Conservation (phyloP, 371 early-diverging fungal species). For the Haplosporangium sp. region DNA sequence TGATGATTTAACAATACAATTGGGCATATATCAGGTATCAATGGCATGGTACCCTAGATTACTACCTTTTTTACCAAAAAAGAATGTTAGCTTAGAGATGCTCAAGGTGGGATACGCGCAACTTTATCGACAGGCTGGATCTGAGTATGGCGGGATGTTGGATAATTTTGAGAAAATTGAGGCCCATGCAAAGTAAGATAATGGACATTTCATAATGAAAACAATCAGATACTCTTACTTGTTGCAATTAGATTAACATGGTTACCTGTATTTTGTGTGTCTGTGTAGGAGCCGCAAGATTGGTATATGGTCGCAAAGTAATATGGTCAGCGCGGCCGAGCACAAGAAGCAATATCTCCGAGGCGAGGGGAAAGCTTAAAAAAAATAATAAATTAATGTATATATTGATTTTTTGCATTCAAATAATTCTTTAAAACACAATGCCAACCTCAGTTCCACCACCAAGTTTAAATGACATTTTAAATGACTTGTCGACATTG, state of each 20-base stretch:
- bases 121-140: constrained; percentile 76
- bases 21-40: constrained; percentile 57
- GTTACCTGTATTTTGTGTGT: neutral
- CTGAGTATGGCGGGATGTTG: constrained; percentile 71
- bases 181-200: constrained; percentile 69
- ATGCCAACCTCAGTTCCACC: constrained; percentile 18
- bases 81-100: constrained; percentile 81
- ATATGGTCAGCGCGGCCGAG: constrained; percentile 52
- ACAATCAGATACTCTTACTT: no score
- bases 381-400: neutral
- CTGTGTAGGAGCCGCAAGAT: constrained; percentile 27
- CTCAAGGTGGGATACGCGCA: constrained; percentile 73
- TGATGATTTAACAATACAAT: neutral
- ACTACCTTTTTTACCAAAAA: constrained; percentile 57
- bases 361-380: neutral
- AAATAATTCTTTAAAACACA: neutral
- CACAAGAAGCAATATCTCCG: constrained; percentile 56
- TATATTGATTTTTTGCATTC: neutral
- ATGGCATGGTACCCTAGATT: constrained; percentile 69
- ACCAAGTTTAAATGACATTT: constrained; percentile 37
- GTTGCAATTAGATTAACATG: neutral
- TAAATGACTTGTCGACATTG: constrained; percentile 30
- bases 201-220: neutral
- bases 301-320: constrained; percentile 59
- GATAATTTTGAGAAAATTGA: constrained; percentile 63